A percentile compares a stretch with the other conserved stretches of the same genome.
phyloP scores from a whole-genome alignment of 331 rosid genomes.

The Rhamnella rubrinervis region DNA sequence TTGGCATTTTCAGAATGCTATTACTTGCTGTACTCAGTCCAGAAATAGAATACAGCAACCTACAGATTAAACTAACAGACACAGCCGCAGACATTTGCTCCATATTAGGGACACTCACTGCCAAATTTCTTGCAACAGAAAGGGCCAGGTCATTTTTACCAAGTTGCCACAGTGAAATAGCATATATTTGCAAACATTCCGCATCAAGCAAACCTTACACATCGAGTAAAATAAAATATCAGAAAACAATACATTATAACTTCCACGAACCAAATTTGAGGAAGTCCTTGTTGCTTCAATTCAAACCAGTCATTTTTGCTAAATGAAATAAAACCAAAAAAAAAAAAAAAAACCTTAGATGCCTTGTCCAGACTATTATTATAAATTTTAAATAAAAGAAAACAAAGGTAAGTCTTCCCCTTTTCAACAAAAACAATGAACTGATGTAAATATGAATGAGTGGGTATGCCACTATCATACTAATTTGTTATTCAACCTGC shows the following conservation, averaged over 20 bases:
- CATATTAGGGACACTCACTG: slow-evolving; percentile 56
- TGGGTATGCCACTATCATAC: not conserved
- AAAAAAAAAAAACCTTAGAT: too few species aligned
- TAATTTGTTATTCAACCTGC: not conserved
- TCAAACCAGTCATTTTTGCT: not conserved
- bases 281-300: not conserved
- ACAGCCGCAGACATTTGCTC: slow-evolving; percentile 47
- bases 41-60: slow-evolving; percentile 60
- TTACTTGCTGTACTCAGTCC: slow-evolving; percentile 66
- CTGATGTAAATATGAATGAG: not conserved
- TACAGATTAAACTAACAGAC: slow-evolving; percentile 65
- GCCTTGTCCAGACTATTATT: too few species aligned
- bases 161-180: slow-evolving; percentile 78
- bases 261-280: not conserved
- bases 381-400: not conserved
- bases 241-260: not conserved
- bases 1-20: slow-evolving; percentile 70
- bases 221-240: slow-evolving; percentile 21
- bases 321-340: too few species aligned
- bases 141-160: slow-evolving; percentile 69
- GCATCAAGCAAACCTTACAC: slow-evolving; percentile 67
- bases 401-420: not conserved
- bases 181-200: slow-evolving; percentile 76
- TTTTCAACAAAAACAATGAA: not conserved
- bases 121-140: slow-evolving; percentile 56